Base-by-base conservation (phyloP, 2,329 filamentous ascomycete genomes). In the Aureobasidium leucospermi region DNA sequence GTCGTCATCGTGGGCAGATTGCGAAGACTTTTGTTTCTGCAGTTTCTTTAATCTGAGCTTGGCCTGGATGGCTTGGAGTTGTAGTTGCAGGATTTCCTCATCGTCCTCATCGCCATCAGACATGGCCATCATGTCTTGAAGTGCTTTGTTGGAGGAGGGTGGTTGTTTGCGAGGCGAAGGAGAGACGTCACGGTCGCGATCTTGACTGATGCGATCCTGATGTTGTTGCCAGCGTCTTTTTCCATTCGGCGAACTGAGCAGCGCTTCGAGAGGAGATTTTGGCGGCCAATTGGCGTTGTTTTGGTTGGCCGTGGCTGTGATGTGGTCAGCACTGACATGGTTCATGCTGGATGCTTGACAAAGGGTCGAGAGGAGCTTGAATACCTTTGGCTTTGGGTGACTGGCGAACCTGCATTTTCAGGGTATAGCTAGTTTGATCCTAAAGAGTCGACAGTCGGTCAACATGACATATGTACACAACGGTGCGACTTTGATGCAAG, bases 61-160 rank as follows among this genome's bases (percentile, higher is more conserved):
- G 6, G 92, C 90, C 72, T 97, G 87, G 61, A 99, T 96, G 59
- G 89, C 90, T 64, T 92, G 86, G 5, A 97, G 77, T 70, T 96
- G 86, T 63, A 99, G 76, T 69, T 95, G 85, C 36, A 97, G 75
- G 1, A 85, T 95, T 76, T 97, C 92, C 72, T 96, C 93, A 66
- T 96, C 92, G 6, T 95, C 83, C 16, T 70, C 68, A 10, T 55
- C 11, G n/a, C 61, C 61, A 32, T 63, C 64, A 56, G 62, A 60
- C 61, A 64, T 73, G 60, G 65, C 60, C 56, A 57, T 47, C 49
- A 62, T 16, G 2, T 67, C 55, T 58, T 69, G 67, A 49, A 72
- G 60, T 41, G 65, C 65, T 58, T 63, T 65, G 31, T 65, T 66
- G 61, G 66, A 68, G 19, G 61, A 60, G 42, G 66, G 59, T 6